Evolutionary conservation across 176 grass and related monocot genomes (phyloP).

Genomic region (Dendrocalamus sinicus): DNA sequence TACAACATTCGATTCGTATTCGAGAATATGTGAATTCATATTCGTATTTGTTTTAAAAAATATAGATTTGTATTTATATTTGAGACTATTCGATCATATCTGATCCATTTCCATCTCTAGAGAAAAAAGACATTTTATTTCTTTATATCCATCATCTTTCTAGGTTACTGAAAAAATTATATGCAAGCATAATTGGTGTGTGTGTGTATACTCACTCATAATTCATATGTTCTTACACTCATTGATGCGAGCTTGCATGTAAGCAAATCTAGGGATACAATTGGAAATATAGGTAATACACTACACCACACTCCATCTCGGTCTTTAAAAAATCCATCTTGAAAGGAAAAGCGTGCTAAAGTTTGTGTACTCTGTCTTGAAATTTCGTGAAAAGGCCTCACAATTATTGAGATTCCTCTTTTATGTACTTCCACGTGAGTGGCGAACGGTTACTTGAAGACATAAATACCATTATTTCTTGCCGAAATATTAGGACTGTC

Average conservation of each 20-base stretch:
- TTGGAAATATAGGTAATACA: not conserved
- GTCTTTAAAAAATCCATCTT: not conserved
- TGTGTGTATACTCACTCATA: not conserved
- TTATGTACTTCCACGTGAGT: not conserved
- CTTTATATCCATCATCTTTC: not conserved
- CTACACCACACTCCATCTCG: not conserved
- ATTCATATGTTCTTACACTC: not conserved
- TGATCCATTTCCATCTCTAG: too few species aligned
- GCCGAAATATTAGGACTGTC: not conserved
- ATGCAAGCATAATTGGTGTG: not conserved
- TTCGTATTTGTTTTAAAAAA: too few species aligned
- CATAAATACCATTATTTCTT: constrained; percentile 27
- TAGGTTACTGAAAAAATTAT: not conserved
- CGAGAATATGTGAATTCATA: too few species aligned
- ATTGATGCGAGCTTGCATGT: not conserved
- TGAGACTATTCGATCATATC: too few species aligned
- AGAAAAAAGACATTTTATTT: constrained; percentile 10
- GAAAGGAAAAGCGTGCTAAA: not conserved
- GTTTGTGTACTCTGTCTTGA: not conserved
- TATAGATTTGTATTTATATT: too few species aligned
- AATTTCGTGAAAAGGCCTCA: constrained; percentile 19
- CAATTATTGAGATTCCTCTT: constrained; percentile 45
- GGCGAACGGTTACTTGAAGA: constrained; percentile 19
- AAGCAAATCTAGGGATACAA: not conserved
- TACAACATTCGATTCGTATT: too few species aligned